These are phyloP conservation scores for Citrullus mucosospermus DNA, from an alignment of 306 rosid species.

Conservation along the genomic window DNA sequence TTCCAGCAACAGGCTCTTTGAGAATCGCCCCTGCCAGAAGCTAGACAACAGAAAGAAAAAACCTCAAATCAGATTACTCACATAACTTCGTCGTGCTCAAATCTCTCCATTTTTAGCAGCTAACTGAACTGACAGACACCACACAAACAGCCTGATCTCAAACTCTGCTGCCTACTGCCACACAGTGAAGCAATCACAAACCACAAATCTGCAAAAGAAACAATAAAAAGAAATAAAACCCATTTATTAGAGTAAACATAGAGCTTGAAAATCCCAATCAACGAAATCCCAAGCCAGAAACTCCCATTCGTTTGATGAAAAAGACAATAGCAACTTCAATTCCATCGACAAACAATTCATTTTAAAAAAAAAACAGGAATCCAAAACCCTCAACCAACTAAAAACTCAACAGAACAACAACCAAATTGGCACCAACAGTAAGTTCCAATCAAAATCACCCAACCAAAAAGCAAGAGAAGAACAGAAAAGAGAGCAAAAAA, in stretches of 20 bases:
- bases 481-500: conserved; percentile 3
- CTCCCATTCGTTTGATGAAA: background rate
- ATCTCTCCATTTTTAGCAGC: conserved; percentile 11
- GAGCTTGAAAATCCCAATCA: background rate
- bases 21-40: conserved; percentile 16
- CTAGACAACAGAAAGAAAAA: background rate
- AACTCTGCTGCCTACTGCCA: conserved; percentile 12
- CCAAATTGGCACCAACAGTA: background rate
- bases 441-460: background rate
- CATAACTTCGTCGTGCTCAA: conserved; percentile 2
- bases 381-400: background rate
- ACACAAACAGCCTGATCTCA: conserved; percentile 20
- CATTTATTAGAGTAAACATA: conserved; percentile 9
- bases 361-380: background rate
- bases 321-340: background rate
- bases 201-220: conserved; percentile 39
- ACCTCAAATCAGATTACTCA: background rate
- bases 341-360: background rate
- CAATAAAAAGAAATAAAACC: conserved; percentile 8
- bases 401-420: background rate
- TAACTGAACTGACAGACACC: conserved; percentile 9
- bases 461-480: background rate
- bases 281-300: background rate
- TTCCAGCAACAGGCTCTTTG: background rate
- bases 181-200: conserved; percentile 9